phyloP scores from a whole-genome alignment of 352 stramenopile genomes.

The Phytophthora cactorum region DNA sequence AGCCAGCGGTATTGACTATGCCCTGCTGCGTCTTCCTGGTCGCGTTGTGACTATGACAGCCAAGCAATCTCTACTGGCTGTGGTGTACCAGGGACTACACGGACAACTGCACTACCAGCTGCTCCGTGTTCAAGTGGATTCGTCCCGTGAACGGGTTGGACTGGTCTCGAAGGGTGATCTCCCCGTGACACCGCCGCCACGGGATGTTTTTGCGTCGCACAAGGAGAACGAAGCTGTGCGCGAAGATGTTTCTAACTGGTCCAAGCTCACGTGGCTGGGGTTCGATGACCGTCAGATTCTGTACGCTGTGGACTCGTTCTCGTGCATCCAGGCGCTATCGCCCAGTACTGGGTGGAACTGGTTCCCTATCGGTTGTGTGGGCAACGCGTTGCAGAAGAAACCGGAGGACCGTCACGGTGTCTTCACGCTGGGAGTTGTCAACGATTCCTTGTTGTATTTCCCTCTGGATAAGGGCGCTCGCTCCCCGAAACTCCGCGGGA shows the following conservation, averaged over 20 bases:
- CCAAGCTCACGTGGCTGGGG: constrained; percentile 72
- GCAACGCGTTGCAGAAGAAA: constrained; percentile 66
- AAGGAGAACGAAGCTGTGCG: constrained; percentile 64
- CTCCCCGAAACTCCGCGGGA: constrained; percentile 61
- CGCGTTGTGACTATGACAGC: constrained; percentile 80
- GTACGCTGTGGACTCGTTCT: constrained; percentile 75
- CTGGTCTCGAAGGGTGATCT: constrained; percentile 55
- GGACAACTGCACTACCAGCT: constrained; percentile 64
- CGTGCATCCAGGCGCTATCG: constrained; percentile 67
- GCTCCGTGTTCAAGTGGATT: constrained; percentile 49
- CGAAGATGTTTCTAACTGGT: constrained; percentile 53
- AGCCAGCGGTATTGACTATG: constrained; percentile 69
- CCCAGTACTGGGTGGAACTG: constrained; percentile 64
- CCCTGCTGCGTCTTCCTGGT: constrained; percentile 61
- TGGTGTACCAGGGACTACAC: constrained; percentile 67
- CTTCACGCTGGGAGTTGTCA: constrained; percentile 75
- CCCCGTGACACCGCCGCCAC: constrained; percentile 59
- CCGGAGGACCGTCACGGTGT: constrained; percentile 58
- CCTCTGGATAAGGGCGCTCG: constrained; percentile 55
- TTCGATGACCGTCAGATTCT: constrained; percentile 80
- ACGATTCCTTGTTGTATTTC: constrained; percentile 80
- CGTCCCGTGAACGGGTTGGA: constrained; percentile 50
- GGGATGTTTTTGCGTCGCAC: constrained; percentile 75
- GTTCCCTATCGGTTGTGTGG: constrained; percentile 76
- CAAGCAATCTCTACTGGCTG: constrained; percentile 56